phyloP scores from a whole-genome alignment of 2,329 filamentous ascomycete genomes.

The Neofusicoccum sp. region DNA sequence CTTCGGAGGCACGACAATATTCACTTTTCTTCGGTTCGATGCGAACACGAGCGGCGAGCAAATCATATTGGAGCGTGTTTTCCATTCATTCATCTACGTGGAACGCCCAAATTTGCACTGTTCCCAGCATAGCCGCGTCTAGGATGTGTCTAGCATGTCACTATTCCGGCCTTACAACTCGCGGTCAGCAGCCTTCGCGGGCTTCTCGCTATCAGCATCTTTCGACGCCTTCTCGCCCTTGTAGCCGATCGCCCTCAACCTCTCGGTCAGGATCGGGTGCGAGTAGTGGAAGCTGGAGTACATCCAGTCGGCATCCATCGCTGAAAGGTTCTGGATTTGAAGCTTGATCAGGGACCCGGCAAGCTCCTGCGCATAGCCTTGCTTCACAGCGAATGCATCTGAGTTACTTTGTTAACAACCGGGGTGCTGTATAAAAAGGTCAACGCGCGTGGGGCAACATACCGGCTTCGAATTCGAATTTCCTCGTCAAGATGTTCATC shows the following conservation, averaged over 20 bases:
- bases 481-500: slow-evolving; percentile 93
- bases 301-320: slow-evolving; percentile 98
- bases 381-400: slow-evolving; percentile 79
- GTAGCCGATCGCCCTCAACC: slow-evolving; percentile 88
- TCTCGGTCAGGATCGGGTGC: slow-evolving; percentile 91
- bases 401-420: slow-evolving; percentile 23
- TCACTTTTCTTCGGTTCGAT: not conserved
- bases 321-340: slow-evolving; percentile 95
- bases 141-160: not conserved
- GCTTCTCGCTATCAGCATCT: slow-evolving; percentile 55
- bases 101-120: slow-evolving; percentile 15
- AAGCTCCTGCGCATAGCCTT: slow-evolving; percentile 82
- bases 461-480: slow-evolving; percentile 94
- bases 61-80: not conserved
- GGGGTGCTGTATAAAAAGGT: not conserved
- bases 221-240: slow-evolving; percentile 60
- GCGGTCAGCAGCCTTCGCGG: slow-evolving; percentile 69
- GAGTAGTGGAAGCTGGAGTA: slow-evolving; percentile 99
- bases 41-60: not conserved
- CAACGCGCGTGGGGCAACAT: slow-evolving; percentile 20
- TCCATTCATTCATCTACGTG: not conserved
- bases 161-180: slow-evolving; percentile 58
- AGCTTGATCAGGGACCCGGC: slow-evolving; percentile 91
- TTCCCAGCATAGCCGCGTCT: not conserved
- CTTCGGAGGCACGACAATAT: not conserved